These are phyloP conservation scores for Adansonia rubrostipa DNA, from an alignment of 441 rosid species.

Conservation along the genomic window DNA sequence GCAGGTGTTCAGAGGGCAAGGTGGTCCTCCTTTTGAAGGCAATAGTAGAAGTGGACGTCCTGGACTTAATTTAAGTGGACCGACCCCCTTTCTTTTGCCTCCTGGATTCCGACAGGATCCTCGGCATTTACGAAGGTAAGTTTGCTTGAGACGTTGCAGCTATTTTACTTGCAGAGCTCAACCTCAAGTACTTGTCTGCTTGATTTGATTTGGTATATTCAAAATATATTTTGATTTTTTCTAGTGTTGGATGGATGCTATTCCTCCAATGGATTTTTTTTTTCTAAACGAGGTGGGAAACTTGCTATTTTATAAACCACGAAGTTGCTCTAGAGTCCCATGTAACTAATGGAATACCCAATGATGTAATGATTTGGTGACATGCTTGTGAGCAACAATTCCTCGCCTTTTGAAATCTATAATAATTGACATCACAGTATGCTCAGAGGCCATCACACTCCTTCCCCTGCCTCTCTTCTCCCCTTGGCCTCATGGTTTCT, in stretches of 20 bases:
- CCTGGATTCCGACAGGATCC: conserved; percentile 94
- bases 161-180: not conserved
- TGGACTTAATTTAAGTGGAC: conserved; percentile 64
- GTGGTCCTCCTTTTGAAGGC: conserved; percentile 82
- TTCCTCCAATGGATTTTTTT: not conserved
- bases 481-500: not conserved
- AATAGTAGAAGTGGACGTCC: conserved; percentile 70
- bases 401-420: not conserved
- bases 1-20: conserved; percentile 91
- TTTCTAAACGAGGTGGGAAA: not conserved
- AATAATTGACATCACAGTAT: not conserved
- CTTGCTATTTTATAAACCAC: not conserved
- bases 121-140: conserved; percentile 87
- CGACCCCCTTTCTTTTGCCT: conserved; percentile 73
- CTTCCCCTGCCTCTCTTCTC: not conserved
- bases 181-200: not conserved
- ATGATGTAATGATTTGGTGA: not conserved
- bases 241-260: not conserved
- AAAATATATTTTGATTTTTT: not conserved
- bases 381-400: not conserved
- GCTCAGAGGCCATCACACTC: not conserved
- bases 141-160: conserved; percentile 6
- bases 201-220: conserved; percentile 5
- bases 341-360: conserved; percentile 6
- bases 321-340: not conserved